phyloP scores from a whole-genome alignment of 2,329 filamentous ascomycete species.

The Graphiopsis chlorocephala region DNA sequence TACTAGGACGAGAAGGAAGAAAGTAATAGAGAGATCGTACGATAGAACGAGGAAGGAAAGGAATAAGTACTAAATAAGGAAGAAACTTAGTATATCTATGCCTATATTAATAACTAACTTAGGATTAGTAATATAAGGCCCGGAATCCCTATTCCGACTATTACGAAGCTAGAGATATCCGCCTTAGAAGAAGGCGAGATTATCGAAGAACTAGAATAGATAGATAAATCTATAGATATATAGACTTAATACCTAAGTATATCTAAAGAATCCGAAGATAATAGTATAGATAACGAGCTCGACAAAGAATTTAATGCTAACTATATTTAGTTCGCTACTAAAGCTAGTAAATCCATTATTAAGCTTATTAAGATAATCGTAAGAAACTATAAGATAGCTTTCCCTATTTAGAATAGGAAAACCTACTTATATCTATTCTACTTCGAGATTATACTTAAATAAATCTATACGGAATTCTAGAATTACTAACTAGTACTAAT shows the following conservation, averaged over 20 bases:
- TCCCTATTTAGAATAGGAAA: not conserved
- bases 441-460: conserved; percentile 15
- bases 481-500: conserved; percentile 10
- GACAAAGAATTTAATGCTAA: not conserved
- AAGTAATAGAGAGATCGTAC: not conserved
- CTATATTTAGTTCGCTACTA: not conserved
- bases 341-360: not conserved
- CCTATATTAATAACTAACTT: not conserved
- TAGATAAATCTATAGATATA: no score
- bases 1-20: conserved; percentile 9
- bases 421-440: conserved; percentile 9
- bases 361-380: not conserved
- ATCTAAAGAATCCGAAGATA: not conserved
- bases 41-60: not conserved
- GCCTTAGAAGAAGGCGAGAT: conserved; percentile 14
- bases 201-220: no score
- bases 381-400: not conserved
- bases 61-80: conserved; percentile 3
- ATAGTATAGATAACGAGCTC: not conserved
- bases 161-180: not conserved
- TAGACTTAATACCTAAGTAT: no score
- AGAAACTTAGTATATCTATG: no score
- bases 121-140: not conserved
- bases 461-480: conserved; percentile 17
- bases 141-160: no score